A percentile compares a stretch with the other conserved stretches of the same genome.
phyloP scores from a whole-genome alignment of 2,329 filamentous ascomycete genomes.

The Cladosporium phlei region DNA sequence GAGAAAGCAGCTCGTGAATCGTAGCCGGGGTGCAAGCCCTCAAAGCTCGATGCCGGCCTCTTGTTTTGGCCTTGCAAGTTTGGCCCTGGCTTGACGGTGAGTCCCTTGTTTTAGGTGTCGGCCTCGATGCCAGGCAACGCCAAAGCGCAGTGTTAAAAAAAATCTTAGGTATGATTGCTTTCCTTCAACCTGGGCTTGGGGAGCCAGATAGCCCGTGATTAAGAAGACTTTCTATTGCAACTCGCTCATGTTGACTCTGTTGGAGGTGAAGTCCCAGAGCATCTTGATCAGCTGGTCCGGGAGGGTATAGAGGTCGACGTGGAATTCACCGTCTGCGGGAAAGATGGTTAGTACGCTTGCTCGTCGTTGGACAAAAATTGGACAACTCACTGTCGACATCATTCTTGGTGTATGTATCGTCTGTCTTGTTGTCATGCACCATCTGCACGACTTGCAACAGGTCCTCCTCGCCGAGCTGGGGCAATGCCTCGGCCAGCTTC shows the following conservation, averaged over 20 bases:
- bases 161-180: not conserved
- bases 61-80: too few relatives aligned
- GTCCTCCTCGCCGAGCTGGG: constrained; percentile 88
- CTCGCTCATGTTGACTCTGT: constrained; percentile 31
- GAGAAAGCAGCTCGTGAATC: too few relatives aligned
- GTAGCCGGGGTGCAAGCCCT: too few relatives aligned
- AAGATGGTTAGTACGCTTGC: constrained; percentile 3
- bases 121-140: too few relatives aligned
- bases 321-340: constrained; percentile 80
- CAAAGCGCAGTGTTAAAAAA: too few relatives aligned
- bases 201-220: not conserved
- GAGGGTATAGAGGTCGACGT: constrained; percentile 96
- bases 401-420: constrained; percentile 94
- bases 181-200: not conserved
- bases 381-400: constrained; percentile 78
- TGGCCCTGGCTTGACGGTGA: too few relatives aligned
- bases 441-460: constrained; percentile 92
- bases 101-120: too few relatives aligned
- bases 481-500: constrained; percentile 87
- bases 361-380: too few relatives aligned
- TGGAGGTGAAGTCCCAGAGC: constrained; percentile 79
- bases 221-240: constrained; percentile 5
- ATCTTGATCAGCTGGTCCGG: constrained; percentile 84
- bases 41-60: too few relatives aligned
- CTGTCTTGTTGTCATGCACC: constrained; percentile 93